Base-by-base conservation (phyloP, 805 yeast species). In the Pichia paraexigua region DNA sequence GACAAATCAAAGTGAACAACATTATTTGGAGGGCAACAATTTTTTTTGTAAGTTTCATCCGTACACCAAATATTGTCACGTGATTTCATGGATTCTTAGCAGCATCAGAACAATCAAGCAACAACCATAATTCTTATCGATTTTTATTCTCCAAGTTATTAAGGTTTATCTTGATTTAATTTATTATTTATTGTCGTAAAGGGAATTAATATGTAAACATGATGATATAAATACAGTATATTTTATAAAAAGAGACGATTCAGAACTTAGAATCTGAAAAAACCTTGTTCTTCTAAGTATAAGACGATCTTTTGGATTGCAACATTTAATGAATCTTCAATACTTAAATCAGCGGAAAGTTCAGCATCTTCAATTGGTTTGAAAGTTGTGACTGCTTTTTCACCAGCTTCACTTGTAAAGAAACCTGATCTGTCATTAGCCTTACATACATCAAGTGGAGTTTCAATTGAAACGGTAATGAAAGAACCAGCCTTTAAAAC, bases 201-300 rank as follows among this genome's bases (percentile, higher is more conserved):
- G 2, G 39, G 20, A n/a, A 35, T 35, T 35, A 35, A 35, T 6
- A 35, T 35, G 39, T 35, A 35, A n/a, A 35, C 39, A 35, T 5
- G 5, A n/a, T 35, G 20, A 20, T 35, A 35, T n/a, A 35, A 35
- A 35, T 35, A 35, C 20, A 35, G 35, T 30, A 35, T 9, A 35
- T 17, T 17, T 35, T 35, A 35, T 35, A 35, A 15, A 35, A n/a
- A 32, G 41, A 44, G 24, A 11, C n/a, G 12, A 37, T 17, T 60
- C 68, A 75, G 59, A 76, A 37, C 13, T 60, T 68, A 75, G 59
- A 76, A 77, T 54, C 70, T 71, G 70, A 87, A 87, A 71, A 85
- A 91, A 18, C 95, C 95, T 70, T 90, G 87, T 61, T 83, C 81
- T 69, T 87, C 89, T 60, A 91, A 77, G 65, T 82, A 76, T 54